phyloP scores from a whole-genome alignment of 164 flowering plant genomes.

The Magnolia officinalis region DNA sequence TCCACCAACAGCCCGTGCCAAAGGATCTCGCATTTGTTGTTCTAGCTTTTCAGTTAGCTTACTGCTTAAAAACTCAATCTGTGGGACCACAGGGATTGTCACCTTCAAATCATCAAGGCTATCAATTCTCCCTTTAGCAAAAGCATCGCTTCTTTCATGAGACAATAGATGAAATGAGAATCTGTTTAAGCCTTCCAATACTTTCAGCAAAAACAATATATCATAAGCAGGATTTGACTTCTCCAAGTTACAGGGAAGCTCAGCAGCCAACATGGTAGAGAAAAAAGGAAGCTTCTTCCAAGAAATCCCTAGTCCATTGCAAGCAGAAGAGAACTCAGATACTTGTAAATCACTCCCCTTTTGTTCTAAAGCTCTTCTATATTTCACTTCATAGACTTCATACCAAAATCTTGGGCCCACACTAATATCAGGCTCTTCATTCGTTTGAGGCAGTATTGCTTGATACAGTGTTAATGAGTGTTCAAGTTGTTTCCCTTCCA shows the following conservation, averaged over 20 bases:
- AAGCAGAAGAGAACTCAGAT: constrained; percentile 10
- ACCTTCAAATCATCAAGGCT: constrained; percentile 44
- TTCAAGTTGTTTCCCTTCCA: constrained; percentile 55
- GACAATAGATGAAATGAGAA: constrained; percentile 42
- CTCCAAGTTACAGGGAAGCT: constrained; percentile 47
- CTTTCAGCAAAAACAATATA: constrained; percentile 58
- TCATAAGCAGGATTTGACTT: constrained; percentile 50
- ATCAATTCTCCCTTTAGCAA: constrained; percentile 52
- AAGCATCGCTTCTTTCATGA: constrained; percentile 41
- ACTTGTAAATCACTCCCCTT: constrained; percentile 12
- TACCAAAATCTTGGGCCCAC: constrained; percentile 50
- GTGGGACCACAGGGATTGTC: constrained; percentile 35
- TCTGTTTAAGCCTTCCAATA: constrained; percentile 65
- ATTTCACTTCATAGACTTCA: constrained; percentile 54
- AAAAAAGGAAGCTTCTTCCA: constrained; percentile 33
- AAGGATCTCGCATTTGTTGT: constrained; percentile 80
- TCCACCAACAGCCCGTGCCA: constrained; percentile 53
- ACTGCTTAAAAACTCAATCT: constrained; percentile 62
- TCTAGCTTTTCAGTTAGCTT: constrained; percentile 84
- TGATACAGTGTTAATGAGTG: constrained; percentile 60
- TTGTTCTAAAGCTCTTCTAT: constrained; percentile 33
- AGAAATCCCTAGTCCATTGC: constrained; percentile 16
- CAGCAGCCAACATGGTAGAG: constrained; percentile 36
- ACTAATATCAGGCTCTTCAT: constrained; percentile 33
- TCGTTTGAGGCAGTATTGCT: constrained; percentile 51